Conservation (phyloP, 371 early-diverging fungal genomes). For the Mortierella sp. region DNA sequence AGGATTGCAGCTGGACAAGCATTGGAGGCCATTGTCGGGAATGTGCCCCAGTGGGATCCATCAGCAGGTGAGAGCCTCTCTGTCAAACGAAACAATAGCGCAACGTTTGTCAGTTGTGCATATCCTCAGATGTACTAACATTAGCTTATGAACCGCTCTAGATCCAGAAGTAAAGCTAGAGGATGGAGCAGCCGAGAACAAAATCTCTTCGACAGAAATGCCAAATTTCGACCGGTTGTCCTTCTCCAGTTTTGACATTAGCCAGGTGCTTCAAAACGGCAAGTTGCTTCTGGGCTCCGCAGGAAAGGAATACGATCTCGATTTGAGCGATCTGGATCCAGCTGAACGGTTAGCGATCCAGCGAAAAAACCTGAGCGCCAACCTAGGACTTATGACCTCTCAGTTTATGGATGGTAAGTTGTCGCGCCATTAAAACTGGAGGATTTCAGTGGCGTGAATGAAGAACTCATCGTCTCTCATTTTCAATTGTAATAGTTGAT, state of each 20-base stretch:
- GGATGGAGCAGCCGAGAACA: constrained; percentile 57
- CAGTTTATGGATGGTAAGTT: constrained; percentile 90
- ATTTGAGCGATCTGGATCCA: constrained; percentile 84
- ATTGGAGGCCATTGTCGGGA: constrained; percentile 89
- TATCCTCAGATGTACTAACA: neutral
- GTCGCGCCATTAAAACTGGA: neutral
- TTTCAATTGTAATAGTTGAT: constrained; percentile 67
- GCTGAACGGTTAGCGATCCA: constrained; percentile 88
- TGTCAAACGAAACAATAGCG: neutral
- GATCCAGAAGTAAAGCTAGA: constrained; percentile 41
- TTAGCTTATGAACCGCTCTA: neutral
- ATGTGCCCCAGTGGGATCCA: constrained; percentile 92
- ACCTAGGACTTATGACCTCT: constrained; percentile 86
- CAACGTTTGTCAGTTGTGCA: neutral
- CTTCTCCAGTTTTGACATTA: constrained; percentile 89
- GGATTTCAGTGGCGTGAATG: neutral
- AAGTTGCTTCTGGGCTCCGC: constrained; percentile 89
- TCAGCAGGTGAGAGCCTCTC: constrained; percentile 15
- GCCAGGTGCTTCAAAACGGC: constrained; percentile 84
- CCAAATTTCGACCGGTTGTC: constrained; percentile 59
- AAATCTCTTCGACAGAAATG: constrained; percentile 13
- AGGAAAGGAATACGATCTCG: constrained; percentile 93
- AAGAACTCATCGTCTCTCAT: neutral
- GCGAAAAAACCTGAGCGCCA: constrained; percentile 85
- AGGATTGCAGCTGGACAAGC: constrained; percentile 96